Base-by-base conservation (phyloP, 2,329 filamentous ascomycete species). In the Neocatenulostroma microsporum region DNA sequence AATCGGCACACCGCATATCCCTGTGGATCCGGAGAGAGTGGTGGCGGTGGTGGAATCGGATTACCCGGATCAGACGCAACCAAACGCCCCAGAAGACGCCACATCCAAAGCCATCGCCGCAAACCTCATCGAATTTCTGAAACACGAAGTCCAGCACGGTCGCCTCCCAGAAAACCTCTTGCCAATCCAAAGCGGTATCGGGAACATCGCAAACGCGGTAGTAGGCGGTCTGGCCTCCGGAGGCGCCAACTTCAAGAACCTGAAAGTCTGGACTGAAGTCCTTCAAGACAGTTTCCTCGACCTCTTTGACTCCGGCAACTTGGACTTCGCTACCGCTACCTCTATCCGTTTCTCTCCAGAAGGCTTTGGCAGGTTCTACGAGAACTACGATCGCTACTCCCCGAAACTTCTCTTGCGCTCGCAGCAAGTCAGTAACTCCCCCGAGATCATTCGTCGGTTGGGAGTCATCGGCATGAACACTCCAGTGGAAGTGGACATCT, bases 391-490 rank as follows among this genome's bases (percentile, higher is more conserved):
- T 49, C 59, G 67, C 24, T 94, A 94, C 63, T 70, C 82, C 33
- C 73, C 81, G 57, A 89, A 88, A 68, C 76, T 93, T 3, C 80
- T 94, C 39, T 78, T 94, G 31, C 83, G 87, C 45, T 80, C 80
- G n/a, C 86, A 94, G 67, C 77, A 84, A 58, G 83, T 94, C 8
- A 88, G 82, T 55, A 94, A 94, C 72, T 82, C 80, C 3, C 86
- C 86, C 41, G 86, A 94, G 64, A 87, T 94, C 64, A 94, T 94
- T 67, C 78, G 84, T 37, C 76, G 86, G 18, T 70, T 94, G 1
- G 86, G 86, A 43, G 80, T 87, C 48, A 94, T 94, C 51, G 86
- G 84, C 60, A 94, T 94, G 86, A 94, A 94, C 73, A 94, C 86
- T 0, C 86, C 86, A 15, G 84, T 94, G 30, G 87, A 94, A 65